Evolutionary conservation across 805 yeast species (phyloP), one percentile per base, ranked within the genome.

Genomic region (Saccharomycopsis fermentans): DNA sequence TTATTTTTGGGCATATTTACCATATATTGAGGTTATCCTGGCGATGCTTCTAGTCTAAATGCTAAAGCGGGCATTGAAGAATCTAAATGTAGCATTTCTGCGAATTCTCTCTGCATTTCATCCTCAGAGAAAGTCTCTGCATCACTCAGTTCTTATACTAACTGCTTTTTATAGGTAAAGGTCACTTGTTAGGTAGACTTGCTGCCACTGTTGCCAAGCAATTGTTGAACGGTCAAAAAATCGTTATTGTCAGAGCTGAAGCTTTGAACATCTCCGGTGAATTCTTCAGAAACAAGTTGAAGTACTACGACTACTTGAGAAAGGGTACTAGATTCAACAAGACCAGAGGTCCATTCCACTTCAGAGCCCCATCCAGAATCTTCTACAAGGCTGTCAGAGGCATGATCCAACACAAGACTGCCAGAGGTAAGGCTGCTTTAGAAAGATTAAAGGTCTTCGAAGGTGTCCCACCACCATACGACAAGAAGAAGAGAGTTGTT

Each of bases 321-420:
- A 94, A 94, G 86, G 88, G 95, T 73, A 91, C 99, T 76, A 87
- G 96, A 82, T 94, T 78, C 91, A 94, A 94, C 96, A 90, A 90
- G 83, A 86, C 83, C 74, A 87, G 90, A 78, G 99, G 99, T 83
- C 98, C 98, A 74, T 94, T 92, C 97, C 99, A 94, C 79, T 94
- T 94, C 96, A 94, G 98, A 82, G 99, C 99, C 66, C 99, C 99
- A 79, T 91, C 98, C 66, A 90, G 98, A 82, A 92, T 94, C 81
- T 90, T 94, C 81, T 91, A 91, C 95, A 94, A 94, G 87, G 97
- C 99, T 74, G 80, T 94, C 77, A 88, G 96, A 77, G 99, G 99
- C 82, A 94, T 94, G 99, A 81, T 94, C 73, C 82, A 97, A 77
- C 98, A 94, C 91, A 94, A 94, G 90, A 94, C 99, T 70, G 94